phyloP scores from a whole-genome alignment of 2,329 filamentous ascomycete species.

The Fusarium sp. region DNA sequence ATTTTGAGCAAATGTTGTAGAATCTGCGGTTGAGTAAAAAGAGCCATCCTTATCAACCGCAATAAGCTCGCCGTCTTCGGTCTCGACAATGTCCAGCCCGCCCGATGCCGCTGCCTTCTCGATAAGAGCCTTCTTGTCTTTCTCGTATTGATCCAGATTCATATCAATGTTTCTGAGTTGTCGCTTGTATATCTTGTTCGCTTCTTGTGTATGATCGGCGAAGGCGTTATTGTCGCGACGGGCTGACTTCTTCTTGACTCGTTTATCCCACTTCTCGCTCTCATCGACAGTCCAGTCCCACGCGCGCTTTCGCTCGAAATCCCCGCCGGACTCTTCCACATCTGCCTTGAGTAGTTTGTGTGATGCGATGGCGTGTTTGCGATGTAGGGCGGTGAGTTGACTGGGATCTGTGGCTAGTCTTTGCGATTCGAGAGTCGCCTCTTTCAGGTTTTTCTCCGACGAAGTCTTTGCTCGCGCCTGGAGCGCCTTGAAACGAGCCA shows the following conservation, averaged over 20 bases:
- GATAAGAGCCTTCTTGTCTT: conserved; percentile 85
- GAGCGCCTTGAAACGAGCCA: conserved; percentile 87
- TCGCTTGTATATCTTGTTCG: conserved; percentile 92
- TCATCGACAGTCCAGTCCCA: conserved; percentile 99
- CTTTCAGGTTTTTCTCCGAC: conserved; percentile 81
- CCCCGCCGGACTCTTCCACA: conserved; percentile 84
- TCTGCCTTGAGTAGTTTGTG: conserved; percentile 96
- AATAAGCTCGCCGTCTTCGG: conserved; percentile 92
- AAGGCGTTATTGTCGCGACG: conserved; percentile 90
- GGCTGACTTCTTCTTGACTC: conserved; percentile 85
- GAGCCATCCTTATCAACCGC: conserved; percentile 91
- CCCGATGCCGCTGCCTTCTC: conserved; percentile 87
- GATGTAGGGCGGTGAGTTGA: conserved; percentile 81
- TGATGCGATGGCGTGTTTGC: conserved; percentile 86
- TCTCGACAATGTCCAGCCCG: conserved; percentile 92
- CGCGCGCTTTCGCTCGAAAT: conserved; percentile 97
- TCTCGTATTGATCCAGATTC: conserved; percentile 86
- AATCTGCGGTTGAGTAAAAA: conserved; percentile 91
- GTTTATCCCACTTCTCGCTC: conserved; percentile 92
- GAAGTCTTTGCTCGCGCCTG: conserved; percentile 83
- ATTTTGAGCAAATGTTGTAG: conserved; percentile 83
- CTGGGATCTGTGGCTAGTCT: conserved; percentile 81
- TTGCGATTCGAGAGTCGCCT: conserved; percentile 85
- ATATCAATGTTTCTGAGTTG: conserved; percentile 83
- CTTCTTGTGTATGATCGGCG: conserved; percentile 87